These are phyloP conservation scores for Metschnikowia chrysomelidarum DNA, from an alignment of 805 yeast species.

Conservation along the genomic window DNA sequence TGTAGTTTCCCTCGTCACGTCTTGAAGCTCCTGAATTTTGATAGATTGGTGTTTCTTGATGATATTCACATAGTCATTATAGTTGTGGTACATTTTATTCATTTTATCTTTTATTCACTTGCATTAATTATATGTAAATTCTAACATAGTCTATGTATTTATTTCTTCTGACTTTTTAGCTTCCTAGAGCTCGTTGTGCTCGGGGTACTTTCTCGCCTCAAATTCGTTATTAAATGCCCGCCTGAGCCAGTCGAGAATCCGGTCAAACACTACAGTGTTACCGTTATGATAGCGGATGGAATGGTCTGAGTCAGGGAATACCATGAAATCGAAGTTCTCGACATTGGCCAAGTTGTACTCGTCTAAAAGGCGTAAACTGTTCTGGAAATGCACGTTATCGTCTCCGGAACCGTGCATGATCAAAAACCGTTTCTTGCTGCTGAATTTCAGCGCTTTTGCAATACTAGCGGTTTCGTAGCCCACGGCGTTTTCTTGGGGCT, in stretches of 20 bases:
- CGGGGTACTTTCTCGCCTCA: constrained; percentile 1
- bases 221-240: constrained; percentile 20
- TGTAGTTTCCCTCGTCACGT: no score
- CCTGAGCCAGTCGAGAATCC: constrained; percentile 24
- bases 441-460: constrained; percentile 53
- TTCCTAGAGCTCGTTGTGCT: constrained; percentile 6
- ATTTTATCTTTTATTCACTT: no score
- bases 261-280: constrained; percentile 62
- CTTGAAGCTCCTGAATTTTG: no score
- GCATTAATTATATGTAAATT: no score
- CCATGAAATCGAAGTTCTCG: constrained; percentile 79
- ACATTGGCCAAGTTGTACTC: constrained; percentile 64
- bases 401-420: constrained; percentile 97
- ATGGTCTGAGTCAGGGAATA: constrained; percentile 83
- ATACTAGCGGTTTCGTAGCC: constrained; percentile 65
- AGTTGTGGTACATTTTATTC: no score
- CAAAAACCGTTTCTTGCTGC: constrained; percentile 61
- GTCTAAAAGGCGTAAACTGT: constrained; percentile 77
- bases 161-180: no score
- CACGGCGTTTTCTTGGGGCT: constrained; percentile 62
- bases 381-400: constrained; percentile 95
- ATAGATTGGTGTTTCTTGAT: no score
- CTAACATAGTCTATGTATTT: no score
- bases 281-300: constrained; percentile 72
- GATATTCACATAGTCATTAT: no score